phyloP scores from a whole-genome alignment of 768 basidiomycete species.

The Leccinum boreale region DNA sequence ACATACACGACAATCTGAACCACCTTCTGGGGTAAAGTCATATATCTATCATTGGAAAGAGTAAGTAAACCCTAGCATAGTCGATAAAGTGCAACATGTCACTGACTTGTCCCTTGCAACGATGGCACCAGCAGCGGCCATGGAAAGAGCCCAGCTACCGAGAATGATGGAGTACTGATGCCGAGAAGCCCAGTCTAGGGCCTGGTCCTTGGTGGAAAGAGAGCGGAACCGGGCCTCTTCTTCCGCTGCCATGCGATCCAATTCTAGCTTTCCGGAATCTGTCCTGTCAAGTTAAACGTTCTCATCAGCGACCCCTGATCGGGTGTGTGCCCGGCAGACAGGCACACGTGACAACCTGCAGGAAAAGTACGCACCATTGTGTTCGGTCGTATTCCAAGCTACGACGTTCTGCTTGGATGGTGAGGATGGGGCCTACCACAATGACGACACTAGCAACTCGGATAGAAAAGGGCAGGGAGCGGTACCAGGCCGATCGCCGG shows the following conservation, averaged over 20 bases:
- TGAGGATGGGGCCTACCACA: conserved; percentile 57
- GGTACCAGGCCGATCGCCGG: conserved; percentile 55
- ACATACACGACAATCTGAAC: too few species aligned
- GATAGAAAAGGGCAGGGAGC: conserved; percentile 59
- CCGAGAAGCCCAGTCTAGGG: conserved; percentile 57
- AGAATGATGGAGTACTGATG: conserved; percentile 75
- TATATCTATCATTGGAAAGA: conserved; percentile 9
- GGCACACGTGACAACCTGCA: too few species aligned
- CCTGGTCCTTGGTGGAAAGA: conserved; percentile 49
- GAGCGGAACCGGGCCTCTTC: conserved; percentile 46
- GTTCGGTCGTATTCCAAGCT: conserved; percentile 60
- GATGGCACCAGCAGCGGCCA: conserved; percentile 59
- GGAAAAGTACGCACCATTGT: conserved; percentile 46
- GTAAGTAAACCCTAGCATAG: not conserved
- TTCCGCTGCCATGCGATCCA: conserved; percentile 43
- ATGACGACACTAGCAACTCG: conserved; percentile 70
- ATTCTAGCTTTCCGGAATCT: conserved; percentile 47
- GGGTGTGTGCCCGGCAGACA: not conserved
- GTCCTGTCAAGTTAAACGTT: conserved; percentile 14
- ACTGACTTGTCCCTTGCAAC: conserved; percentile 65
- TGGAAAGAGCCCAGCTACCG: conserved; percentile 69
- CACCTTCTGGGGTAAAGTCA: conserved; percentile 30
- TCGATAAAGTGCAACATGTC: not conserved
- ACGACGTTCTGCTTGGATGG: conserved; percentile 73
- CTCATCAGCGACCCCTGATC: not conserved